Evolutionary conservation across 441 rosid genomes (phyloP), one percentile per base, ranked within the genome.

Genomic region (Pelargonium myrrhifolium): DNA sequence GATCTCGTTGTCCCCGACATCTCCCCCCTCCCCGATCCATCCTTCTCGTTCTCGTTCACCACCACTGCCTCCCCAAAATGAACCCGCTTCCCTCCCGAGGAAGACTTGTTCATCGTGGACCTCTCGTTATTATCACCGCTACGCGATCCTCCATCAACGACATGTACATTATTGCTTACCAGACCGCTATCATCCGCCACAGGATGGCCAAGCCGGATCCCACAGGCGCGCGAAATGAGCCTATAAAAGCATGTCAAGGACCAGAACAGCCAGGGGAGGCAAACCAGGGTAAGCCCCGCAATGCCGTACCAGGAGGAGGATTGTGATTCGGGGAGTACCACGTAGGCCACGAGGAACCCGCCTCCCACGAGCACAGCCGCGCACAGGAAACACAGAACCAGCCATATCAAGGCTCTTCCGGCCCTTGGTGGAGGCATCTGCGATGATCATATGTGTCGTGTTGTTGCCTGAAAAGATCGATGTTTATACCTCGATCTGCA

Each of bases 211-310:
- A 75, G 61, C 98, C 78, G 49, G 88, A 79, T 1, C 98, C 93
- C 39, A 8, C 74, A 76, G 6, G 72, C 64, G 8, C 95, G 81
- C 3, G 96, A 92, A 21, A 84, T 0, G 45, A 89, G 55, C 1
- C 92, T 90, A 61, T 89, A 92, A 4, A 80, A 15, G 66, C 84
- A 80, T 0, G 90, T 86, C 35, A 83, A 15, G 47, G 77, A 2
- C 98, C 98, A 89, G 71, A 92, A 92, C 24, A 83, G 35, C 98
- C 96, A 89, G 14, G 96, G 98, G 14, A 92, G 76, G 78, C 90
- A 85, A 47, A 88, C 86, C 7, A 89, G 83, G 78, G 75, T 6
- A 20, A 87, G 79, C 55, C 98, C 98, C 6, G 77, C 76, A 53
- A 79, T 60, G 28, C 85, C 82, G 21, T 86, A 82, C 90, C 87